Evolutionary conservation across 208 protist species (phyloP).

Genomic region (Wallacemonas sp.): DNA sequence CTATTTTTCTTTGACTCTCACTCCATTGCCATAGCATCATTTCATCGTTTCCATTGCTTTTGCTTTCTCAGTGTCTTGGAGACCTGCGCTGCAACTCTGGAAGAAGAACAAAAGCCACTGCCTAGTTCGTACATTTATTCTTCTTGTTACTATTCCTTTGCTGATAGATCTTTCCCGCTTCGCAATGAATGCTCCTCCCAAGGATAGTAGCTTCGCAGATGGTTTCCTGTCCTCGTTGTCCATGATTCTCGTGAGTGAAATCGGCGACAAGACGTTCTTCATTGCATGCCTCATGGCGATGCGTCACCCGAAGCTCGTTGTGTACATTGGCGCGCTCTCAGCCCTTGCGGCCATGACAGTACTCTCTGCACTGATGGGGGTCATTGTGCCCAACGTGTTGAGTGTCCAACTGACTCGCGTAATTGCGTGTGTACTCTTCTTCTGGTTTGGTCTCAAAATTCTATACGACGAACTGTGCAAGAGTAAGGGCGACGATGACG

Average conservation of each 20-base stretch:
- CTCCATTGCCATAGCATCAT: background rate
- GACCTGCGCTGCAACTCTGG: too few species aligned
- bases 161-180: too few species aligned
- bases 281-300: slow-evolving; percentile 96
- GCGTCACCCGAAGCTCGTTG: slow-evolving; percentile 78
- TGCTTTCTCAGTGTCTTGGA: too few species aligned
- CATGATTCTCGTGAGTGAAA: slow-evolving; percentile 93
- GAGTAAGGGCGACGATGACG: slow-evolving; percentile 42
- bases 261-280: slow-evolving; percentile 97
- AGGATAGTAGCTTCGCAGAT: slow-evolving; percentile 39
- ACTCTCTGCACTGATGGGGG: slow-evolving; percentile 85
- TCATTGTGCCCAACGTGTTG: slow-evolving; percentile 81
- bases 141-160: too few species aligned
- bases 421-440: slow-evolving; percentile 86
- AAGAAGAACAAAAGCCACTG: too few species aligned
- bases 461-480: slow-evolving; percentile 82
- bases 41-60: background rate
- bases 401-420: slow-evolving; percentile 87
- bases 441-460: slow-evolving; percentile 88
- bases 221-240: slow-evolving; percentile 87
- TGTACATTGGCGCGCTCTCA: slow-evolving; percentile 84
- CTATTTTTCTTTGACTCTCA: too few species aligned
- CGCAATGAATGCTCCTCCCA: background rate
- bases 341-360: slow-evolving; percentile 95
- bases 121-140: too few species aligned